Evolutionary conservation across 108 stramenopile species (phyloP).

Genomic region (Discostella pseudostelligera): DNA sequence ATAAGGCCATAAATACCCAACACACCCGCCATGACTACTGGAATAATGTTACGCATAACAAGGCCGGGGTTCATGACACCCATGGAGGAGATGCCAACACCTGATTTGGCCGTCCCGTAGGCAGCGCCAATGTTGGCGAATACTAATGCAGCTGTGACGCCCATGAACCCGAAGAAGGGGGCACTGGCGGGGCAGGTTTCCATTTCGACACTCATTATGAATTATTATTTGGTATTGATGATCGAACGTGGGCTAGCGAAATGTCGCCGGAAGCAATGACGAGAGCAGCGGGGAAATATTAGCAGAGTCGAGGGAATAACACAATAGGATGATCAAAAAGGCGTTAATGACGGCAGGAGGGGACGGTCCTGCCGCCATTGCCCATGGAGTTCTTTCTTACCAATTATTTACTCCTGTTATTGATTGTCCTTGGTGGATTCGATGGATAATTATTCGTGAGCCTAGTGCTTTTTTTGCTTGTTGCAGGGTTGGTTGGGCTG

Average conservation of each 20-base stretch:
- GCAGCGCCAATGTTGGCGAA: slow-evolving; percentile 98
- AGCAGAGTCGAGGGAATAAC: no score
- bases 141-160: slow-evolving; percentile 82
- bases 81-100: slow-evolving; percentile 98
- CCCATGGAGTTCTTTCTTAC: no score
- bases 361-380: no score
- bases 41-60: slow-evolving; percentile 99
- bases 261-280: background rate
- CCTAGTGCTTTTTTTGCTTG: no score
- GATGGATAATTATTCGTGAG: no score
- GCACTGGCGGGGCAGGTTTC: slow-evolving; percentile 91
- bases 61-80: slow-evolving; percentile 98
- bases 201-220: slow-evolving; percentile 84
- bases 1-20: slow-evolving; percentile 99
- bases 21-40: slow-evolving; percentile 99
- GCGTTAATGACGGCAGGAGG: no score
- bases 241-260: no score
- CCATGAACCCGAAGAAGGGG: slow-evolving; percentile 90
- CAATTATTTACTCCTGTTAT: no score
- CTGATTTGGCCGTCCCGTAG: slow-evolving; percentile 98
- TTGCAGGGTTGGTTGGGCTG: no score
- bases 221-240: slow-evolving; percentile 11
- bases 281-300: no score
- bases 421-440: no score
- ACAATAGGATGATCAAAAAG: no score